Percentiles rank a stretch among this genome's conserved stretches.
These are phyloP conservation scores for Ceratocystis variospora DNA, from an alignment of 2,329 filamentous ascomycete genomes.

Conservation along the genomic window DNA sequence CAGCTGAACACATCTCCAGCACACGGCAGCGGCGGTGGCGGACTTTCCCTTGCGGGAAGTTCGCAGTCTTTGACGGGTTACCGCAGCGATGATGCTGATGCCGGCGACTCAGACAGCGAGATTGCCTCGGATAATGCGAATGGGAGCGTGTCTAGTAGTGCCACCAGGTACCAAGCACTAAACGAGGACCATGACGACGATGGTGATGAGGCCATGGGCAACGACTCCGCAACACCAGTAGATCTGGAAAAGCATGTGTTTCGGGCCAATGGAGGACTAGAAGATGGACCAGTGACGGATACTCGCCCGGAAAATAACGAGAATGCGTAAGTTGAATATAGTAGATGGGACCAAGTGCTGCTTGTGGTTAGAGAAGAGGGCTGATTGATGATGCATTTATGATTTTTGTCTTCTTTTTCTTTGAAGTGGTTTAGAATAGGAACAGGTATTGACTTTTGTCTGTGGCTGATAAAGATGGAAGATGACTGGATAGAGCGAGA, in stretches of 20 bases:
- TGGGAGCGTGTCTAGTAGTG: conserved; percentile 2
- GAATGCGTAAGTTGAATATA: conserved; percentile 2
- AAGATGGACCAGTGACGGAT: conserved; percentile 17
- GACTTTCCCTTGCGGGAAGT: conserved; percentile 14
- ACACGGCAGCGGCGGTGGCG: conserved; percentile 17
- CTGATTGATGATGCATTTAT: neutral
- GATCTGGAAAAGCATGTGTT: conserved; percentile 1
- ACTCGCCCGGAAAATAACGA: conserved; percentile 18
- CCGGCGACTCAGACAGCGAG: conserved; percentile 29
- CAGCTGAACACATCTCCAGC: conserved; percentile 25
- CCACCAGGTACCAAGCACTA: too few relatives aligned
- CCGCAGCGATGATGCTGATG: conserved; percentile 33
- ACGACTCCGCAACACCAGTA: conserved; percentile 16
- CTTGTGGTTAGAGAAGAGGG: too few relatives aligned
- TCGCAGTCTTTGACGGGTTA: conserved; percentile 27
- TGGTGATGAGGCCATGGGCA: conserved; percentile 13
- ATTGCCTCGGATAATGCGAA: conserved; percentile 19
- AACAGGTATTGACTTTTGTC: neutral
- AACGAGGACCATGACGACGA: conserved; percentile 19
- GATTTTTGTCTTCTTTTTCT: neutral
- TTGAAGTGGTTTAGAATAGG: conserved; percentile 1
- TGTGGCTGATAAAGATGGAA: neutral
- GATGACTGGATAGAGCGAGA: conserved; percentile 4
- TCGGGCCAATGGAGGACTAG: neutral
- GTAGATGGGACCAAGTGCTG: too few relatives aligned